Conservation (phyloP, 345 rosid species). For the Linum tenue region DNA sequence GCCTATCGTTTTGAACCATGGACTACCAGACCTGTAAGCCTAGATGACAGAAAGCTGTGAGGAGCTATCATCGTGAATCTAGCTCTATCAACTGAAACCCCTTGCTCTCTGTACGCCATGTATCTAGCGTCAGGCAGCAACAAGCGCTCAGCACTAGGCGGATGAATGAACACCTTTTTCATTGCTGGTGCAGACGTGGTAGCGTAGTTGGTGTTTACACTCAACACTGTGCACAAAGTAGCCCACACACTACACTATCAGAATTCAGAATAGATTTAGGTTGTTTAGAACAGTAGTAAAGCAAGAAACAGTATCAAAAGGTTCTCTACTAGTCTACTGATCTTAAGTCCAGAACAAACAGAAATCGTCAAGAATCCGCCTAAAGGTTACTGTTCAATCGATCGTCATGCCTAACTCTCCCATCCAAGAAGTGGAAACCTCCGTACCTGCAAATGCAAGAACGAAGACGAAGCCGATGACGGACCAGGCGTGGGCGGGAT, state of each 20-base stretch:
- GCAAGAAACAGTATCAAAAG: too few relatives aligned
- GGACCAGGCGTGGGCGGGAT: conserved; percentile 48
- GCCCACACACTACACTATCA: too few relatives aligned
- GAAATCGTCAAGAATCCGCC: too few relatives aligned
- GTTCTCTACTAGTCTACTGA: too few relatives aligned
- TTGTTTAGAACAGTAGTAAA: too few relatives aligned
- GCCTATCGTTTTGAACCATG: conserved; percentile 8
- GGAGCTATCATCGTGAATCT: conserved; percentile 42
- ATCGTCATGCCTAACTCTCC: too few relatives aligned
- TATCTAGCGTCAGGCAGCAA: conserved; percentile 67
- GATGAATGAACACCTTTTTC: conserved; percentile 42
- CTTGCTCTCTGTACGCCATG: conserved; percentile 54
- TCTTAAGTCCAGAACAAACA: too few relatives aligned
- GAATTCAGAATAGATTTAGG: too few relatives aligned
- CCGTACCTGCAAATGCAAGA: conserved; percentile 48
- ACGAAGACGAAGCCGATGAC: conserved; percentile 40
- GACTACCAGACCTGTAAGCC: conserved; percentile 39
- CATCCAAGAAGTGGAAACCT: not conserved
- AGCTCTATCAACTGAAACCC: conserved; percentile 18
- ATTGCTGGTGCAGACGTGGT: conserved; percentile 17
- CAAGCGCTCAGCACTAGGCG: conserved; percentile 53
- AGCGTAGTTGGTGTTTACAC: conserved; percentile 18
- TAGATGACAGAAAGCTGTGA: conserved; percentile 60
- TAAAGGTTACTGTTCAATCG: too few relatives aligned
- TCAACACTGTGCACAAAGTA: conserved; percentile 26